Evolutionary conservation across 1,284 basidiomycete genomes (phyloP).

Genomic region (Caloboletus firmus): DNA sequence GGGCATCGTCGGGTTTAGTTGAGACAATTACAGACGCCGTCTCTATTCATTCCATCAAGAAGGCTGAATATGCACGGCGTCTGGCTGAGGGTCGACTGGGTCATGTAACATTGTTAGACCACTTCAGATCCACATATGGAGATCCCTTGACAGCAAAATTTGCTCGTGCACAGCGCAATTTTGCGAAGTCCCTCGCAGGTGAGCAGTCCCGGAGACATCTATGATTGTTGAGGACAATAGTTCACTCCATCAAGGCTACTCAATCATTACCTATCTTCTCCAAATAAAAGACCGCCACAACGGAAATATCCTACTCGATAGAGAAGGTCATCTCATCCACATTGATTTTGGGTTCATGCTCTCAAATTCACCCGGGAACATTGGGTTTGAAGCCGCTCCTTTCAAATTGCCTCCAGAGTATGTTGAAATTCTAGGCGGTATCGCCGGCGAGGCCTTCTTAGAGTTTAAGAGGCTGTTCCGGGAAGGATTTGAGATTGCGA

Average conservation of each 20-base stretch:
- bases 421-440: constrained; percentile 92
- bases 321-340: constrained; percentile 91
- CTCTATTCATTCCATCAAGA: constrained; percentile 99
- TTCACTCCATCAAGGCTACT: constrained; percentile 65
- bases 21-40: constrained; percentile 97
- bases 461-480: constrained; percentile 90
- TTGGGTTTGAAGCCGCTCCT: constrained; percentile 98
- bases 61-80: constrained; percentile 91
- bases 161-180: constrained; percentile 83
- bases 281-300: constrained; percentile 99
- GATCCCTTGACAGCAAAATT: constrained; percentile 84
- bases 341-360: constrained; percentile 99
- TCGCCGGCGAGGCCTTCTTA: constrained; percentile 72
- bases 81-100: constrained; percentile 78
- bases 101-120: constrained; percentile 85
- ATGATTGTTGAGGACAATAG: background rate
- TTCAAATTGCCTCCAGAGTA: constrained; percentile 97
- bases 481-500: constrained; percentile 89
- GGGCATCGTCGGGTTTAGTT: constrained; percentile 88
- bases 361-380: constrained; percentile 94
- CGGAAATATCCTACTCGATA: constrained; percentile 95
- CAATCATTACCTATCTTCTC: constrained; percentile 90
- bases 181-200: constrained; percentile 93
- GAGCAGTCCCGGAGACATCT: constrained; percentile 12
- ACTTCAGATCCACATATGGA: constrained; percentile 90